Base-by-base conservation (phyloP, 768 basidiomycete species). In the Hypholoma sublateritium region DNA sequence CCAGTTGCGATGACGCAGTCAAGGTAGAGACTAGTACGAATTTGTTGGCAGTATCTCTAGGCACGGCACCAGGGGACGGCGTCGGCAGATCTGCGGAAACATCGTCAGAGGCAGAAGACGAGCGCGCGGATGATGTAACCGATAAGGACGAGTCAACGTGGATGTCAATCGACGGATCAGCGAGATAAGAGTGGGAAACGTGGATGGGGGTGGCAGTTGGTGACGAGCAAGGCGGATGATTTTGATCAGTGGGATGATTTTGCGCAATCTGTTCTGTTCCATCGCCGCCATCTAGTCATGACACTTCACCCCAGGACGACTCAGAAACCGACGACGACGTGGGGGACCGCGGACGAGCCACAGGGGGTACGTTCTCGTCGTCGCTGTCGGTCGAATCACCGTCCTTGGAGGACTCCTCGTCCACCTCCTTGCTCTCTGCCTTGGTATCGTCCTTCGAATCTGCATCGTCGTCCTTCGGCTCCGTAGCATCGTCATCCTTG, bases 401-500 rank as follows among this genome's bases (percentile, higher is more conserved):
- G n/a, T 39, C 25, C 24, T 24, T 32, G 16, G 21, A 22, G 8
- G 36, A 17, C 9, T 39, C 63, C 46, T 68, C 65, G 19, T 63
- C 61, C 24, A 59, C 58, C 17, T 64, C 65, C 60, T 64, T 56
- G 13, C 61, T 64, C 49, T 68, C 66, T 47, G 69, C 69, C 3
- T 61, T 48, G 37, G 62, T 58, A 35, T 66, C 68, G 43, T 62
- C 63, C 51, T 60, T 62, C 45, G 62, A 67, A 50, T 68, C 69
- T 32, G 62, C 66, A 39, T 72, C 68, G 57, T 70, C 60, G 48
- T 71, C 68, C 59, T 66, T n/a, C n/a, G n/a, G n/a, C n/a, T n/a
- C n/a, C n/a, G n/a, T n/a, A n/a, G n/a, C n/a, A n/a, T n/a, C n/a
- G n/a, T n/a, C n/a, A n/a, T n/a, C 68, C 56, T 69, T 67, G 48